Conservation (phyloP, 805 yeast genomes). For the Phaffomyces antillensis region DNA sequence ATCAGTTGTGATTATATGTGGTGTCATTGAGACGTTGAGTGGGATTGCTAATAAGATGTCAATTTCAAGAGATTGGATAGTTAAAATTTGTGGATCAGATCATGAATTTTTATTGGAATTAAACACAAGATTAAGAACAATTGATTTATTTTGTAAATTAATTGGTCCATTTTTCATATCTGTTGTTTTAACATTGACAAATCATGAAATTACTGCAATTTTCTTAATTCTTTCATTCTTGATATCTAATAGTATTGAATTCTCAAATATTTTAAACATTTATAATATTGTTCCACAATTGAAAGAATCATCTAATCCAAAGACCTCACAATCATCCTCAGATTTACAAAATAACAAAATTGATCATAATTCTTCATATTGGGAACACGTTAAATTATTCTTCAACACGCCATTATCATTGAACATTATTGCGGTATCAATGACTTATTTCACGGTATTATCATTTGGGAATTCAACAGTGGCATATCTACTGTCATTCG, state of each 20-base stretch:
- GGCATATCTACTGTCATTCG: conserved; percentile 26
- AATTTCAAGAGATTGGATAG: conserved; percentile 36
- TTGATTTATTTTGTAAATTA: conserved; percentile 31
- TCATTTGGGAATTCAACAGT: conserved; percentile 32
- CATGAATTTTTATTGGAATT: conserved; percentile 19
- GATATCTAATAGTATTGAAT: conserved; percentile 27
- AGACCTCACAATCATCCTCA: background rate
- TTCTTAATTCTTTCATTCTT: conserved; percentile 24
- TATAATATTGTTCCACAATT: conserved; percentile 26
- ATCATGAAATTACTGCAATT: conserved; percentile 20
- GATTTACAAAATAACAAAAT: background rate
- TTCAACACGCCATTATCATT: conserved; percentile 22
- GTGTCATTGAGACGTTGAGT: conserved; percentile 28
- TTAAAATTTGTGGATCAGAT: conserved; percentile 26
- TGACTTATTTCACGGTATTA: conserved; percentile 31
- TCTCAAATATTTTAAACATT: conserved; percentile 26
- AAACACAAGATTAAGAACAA: conserved; percentile 31
- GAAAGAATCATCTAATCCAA: conserved; percentile 1
- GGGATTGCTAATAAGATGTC: conserved; percentile 30
- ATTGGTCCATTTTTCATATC: conserved; percentile 32
- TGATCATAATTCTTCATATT: conserved; percentile 8
- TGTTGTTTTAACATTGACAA: conserved; percentile 20
- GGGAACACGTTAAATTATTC: conserved; percentile 16
- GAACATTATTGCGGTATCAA: conserved; percentile 25
- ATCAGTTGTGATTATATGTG: conserved; percentile 22